Evolutionary conservation across 257 asterid genomes (phyloP), one percentile per base, ranked within the genome.

Genomic region (Cynanchum wilfordii): DNA sequence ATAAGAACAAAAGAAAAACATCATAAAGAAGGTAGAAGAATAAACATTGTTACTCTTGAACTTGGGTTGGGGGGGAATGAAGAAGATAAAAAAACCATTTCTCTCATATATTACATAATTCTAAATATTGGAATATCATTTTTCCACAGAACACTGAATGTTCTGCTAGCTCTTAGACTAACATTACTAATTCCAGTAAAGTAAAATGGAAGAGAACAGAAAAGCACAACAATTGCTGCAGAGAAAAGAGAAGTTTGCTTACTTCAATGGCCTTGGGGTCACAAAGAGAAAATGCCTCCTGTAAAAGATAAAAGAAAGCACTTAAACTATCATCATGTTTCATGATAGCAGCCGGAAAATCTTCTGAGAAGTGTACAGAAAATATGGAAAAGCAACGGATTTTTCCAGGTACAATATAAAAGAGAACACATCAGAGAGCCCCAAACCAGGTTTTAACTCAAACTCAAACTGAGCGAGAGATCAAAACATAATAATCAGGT

Each of bases 261-360:
- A 89, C 96, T 92, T 91, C 97, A 62, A 91, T 79, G 76, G 86
- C 75, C 79, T 87, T 91, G 3, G 86, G 96, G 76, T 89, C 67
- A 73, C 97, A 94, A 63, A 94, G 83, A 76, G 96, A 85, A 89
- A 94, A 94, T 40, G 97, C 93, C 82, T 94, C 98, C 97, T 91
- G 78, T 80, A 83, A 84, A 79, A 82, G 70, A 80, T 20, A 79
- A 77, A 42, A 15, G 24, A 51, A 29, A 24, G 24, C 20, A 75
- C 73, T 50, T 68, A 49, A 47, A 25, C 47, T 42, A 42, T 76
- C 7, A 81, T 51, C 45, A 65, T 60, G 52, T n/a, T 47, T 63
- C 51, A 30, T 11, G 3, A 5, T 33, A 47, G 47, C 29, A 19
- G 63, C 49, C 20, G 20, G 62, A 15, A 60, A 17, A 73, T 64